Percentiles rank a stretch among this genome's conserved stretches.
Conservation (phyloP, 176 grass and related monocot genomes). For the Phoenix roebelenii region DNA sequence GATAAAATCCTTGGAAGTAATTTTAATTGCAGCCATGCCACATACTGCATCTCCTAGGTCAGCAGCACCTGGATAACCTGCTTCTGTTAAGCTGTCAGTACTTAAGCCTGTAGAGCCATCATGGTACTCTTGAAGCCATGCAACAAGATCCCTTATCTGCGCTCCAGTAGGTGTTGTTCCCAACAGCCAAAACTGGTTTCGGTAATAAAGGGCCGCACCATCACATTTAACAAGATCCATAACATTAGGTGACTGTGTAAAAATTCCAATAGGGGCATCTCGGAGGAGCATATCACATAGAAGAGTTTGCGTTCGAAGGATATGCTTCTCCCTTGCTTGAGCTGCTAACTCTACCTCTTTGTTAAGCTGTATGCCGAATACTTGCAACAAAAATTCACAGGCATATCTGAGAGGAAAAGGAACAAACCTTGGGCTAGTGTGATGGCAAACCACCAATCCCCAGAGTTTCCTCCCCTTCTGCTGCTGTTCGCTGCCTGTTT, state of each 20-base stretch:
- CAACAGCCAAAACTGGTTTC: slow-evolving; percentile 68
- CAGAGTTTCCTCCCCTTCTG: slow-evolving; percentile 64
- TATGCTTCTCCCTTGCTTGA: slow-evolving; percentile 86
- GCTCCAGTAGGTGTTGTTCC: slow-evolving; percentile 44
- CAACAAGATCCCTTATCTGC: slow-evolving; percentile 64
- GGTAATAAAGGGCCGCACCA: slow-evolving; percentile 68
- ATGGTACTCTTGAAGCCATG: slow-evolving; percentile 71
- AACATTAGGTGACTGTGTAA: slow-evolving; percentile 78
- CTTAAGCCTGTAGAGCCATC: slow-evolving; percentile 81
- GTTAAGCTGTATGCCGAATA: slow-evolving; percentile 83
- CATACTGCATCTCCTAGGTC: slow-evolving; percentile 66
- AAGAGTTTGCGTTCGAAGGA: slow-evolving; percentile 71
- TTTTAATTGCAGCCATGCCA: slow-evolving; percentile 90
- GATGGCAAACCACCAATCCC: slow-evolving; percentile 92
- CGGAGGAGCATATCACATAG: slow-evolving; percentile 92
- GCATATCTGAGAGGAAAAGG: slow-evolving; percentile 93
- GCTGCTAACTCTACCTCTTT: slow-evolving; percentile 74
- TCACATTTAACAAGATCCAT: slow-evolving; percentile 88
- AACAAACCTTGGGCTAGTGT: slow-evolving; percentile 65
- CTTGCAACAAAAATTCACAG: slow-evolving; percentile 93
- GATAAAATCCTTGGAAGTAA: slow-evolving; percentile 79
- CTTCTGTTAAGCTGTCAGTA: slow-evolving; percentile 84
- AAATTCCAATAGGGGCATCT: slow-evolving; percentile 85
- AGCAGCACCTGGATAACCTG: slow-evolving; percentile 62
- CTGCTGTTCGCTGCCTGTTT: slow-evolving; percentile 35